Percentiles rank a stretch among this genome's conserved stretches.
phyloP scores from a whole-genome alignment of 2,329 filamentous ascomycete genomes.

The Orbilia blumenaviensis region DNA sequence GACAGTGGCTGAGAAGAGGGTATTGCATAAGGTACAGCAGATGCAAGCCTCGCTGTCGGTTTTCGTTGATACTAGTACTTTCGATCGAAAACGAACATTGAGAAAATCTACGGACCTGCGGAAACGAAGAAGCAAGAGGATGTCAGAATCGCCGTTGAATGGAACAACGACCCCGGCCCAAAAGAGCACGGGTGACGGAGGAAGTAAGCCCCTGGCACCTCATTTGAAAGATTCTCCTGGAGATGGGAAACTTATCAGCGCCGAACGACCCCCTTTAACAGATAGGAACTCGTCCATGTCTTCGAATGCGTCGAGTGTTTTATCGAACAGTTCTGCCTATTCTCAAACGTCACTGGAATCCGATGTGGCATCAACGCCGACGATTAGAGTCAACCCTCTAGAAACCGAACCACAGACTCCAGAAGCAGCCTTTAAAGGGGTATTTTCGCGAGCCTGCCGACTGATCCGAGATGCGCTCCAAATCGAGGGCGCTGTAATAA shows the following conservation, averaged over 20 bases:
- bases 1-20: constrained; percentile 53
- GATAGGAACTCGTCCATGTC: constrained; percentile 44
- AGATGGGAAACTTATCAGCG: constrained; percentile 43
- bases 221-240: constrained; percentile 28
- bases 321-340: constrained; percentile 37
- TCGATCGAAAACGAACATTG: constrained; percentile 48
- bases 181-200: constrained; percentile 38
- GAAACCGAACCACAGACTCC: constrained; percentile 42
- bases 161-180: constrained; percentile 26
- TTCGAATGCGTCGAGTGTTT: constrained; percentile 36
- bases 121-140: constrained; percentile 35
- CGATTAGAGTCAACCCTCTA: constrained; percentile 41
- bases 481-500: constrained; percentile 56
- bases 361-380: constrained; percentile 50
- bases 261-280: constrained; percentile 40
- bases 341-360: constrained; percentile 43
- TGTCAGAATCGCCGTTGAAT: constrained; percentile 51
- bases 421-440: constrained; percentile 55
- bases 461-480: constrained; percentile 56
- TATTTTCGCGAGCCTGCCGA: constrained; percentile 56
- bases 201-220: constrained; percentile 47
- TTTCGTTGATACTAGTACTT: constrained; percentile 57
- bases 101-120: constrained; percentile 48
- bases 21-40: constrained; percentile 52
- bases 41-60: constrained; percentile 56